Conservation (phyloP, 768 basidiomycete species). For the Jaapia argillacea region DNA sequence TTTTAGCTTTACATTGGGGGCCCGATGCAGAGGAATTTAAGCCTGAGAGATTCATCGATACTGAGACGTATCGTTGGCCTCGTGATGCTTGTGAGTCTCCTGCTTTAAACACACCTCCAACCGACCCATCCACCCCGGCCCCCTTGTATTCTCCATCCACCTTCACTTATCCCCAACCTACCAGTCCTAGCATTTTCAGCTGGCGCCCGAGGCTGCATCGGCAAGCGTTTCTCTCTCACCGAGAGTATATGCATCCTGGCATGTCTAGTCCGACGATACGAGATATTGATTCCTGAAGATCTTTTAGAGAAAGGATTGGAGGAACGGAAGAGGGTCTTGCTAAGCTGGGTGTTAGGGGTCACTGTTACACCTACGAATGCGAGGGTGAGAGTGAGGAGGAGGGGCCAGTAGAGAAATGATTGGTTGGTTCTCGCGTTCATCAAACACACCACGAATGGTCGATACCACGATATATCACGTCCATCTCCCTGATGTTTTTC, state of each 20-base stretch:
- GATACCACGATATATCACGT: too few species aligned
- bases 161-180: background rate
- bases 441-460: too few species aligned
- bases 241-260: conserved; percentile 42
- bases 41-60: conserved; percentile 35
- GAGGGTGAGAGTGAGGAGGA: conserved; percentile 18
- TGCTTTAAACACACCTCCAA: too few species aligned
- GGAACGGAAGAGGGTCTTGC: too few species aligned
- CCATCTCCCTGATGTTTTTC: too few species aligned
- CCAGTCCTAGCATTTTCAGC: background rate
- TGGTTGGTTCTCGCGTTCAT: too few species aligned
- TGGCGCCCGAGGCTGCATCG: conserved; percentile 37
- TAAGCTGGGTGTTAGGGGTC: too few species aligned
- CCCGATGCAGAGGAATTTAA: conserved; percentile 25
- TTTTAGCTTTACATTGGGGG: conserved; percentile 25
- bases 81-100: conserved; percentile 47
- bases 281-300: conserved; percentile 39
- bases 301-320: too few species aligned
- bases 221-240: conserved; percentile 41
- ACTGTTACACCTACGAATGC: conserved; percentile 17
- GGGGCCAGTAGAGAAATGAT: too few species aligned
- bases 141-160: background rate
- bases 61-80: conserved; percentile 40
- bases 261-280: conserved; percentile 34
- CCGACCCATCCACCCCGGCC: conserved; percentile 31